Evolutionary conservation across 495 filamentous ascomycete species (phyloP).

Genomic region (Talaromyces nanjingensis): DNA sequence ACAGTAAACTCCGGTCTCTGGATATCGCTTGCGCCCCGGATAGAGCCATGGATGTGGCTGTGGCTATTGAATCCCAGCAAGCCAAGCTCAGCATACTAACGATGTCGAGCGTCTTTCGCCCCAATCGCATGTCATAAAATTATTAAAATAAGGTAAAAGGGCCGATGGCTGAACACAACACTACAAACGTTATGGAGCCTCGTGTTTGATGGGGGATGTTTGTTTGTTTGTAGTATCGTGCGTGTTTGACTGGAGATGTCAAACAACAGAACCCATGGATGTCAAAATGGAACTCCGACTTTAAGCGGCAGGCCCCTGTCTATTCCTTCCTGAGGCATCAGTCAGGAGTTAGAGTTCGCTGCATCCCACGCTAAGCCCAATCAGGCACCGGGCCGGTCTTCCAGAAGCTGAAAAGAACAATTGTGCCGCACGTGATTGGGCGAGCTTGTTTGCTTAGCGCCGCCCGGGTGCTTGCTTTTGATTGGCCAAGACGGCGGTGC

Average conservation of each 20-base stretch:
- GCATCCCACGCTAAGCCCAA: background rate
- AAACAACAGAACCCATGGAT: background rate
- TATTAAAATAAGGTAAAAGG: background rate
- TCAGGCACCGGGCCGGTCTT: background rate
- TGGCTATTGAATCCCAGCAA: background rate
- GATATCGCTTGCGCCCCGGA: background rate
- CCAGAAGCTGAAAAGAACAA: slow-evolving; percentile 8
- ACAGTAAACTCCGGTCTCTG: background rate
- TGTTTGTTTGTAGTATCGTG: background rate
- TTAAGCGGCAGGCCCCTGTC: background rate
- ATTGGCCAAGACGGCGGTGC: background rate
- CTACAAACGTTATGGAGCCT: background rate
- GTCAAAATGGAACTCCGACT: background rate
- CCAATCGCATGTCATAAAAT: background rate
- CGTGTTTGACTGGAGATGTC: background rate
- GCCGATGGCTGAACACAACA: background rate
- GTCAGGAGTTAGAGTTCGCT: background rate
- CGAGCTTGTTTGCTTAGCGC: background rate
- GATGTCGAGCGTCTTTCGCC: background rate
- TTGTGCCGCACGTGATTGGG: background rate
- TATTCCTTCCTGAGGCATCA: slow-evolving; percentile 1
- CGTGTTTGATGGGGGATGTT: background rate
- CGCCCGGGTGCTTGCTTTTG: background rate
- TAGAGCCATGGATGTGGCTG: background rate
- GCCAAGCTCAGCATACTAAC: background rate